Conservation (phyloP, 1,284 basidiomycete genomes). For the Trichosporon coremiiforme region DNA sequence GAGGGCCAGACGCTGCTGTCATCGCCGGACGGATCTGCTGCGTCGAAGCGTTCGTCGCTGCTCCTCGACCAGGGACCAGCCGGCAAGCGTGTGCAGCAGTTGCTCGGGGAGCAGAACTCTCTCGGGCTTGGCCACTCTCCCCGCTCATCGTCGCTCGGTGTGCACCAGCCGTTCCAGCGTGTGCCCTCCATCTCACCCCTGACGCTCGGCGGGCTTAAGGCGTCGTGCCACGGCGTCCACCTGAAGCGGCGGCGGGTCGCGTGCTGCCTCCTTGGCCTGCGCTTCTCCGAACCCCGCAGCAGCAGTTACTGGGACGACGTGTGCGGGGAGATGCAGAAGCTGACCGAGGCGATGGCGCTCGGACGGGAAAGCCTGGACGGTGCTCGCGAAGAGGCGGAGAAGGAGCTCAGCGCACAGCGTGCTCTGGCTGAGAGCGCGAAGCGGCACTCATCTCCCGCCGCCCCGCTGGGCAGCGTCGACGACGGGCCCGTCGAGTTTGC, state of each 20-base stretch:
- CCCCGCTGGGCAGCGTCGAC: background rate
- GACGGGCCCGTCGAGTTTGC: slow-evolving; percentile 26
- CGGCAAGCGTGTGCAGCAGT: slow-evolving; percentile 1
- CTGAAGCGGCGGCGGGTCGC: slow-evolving; percentile 46
- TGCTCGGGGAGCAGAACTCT: background rate
- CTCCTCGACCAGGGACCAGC: slow-evolving; percentile 12
- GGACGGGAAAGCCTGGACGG: slow-evolving; percentile 35
- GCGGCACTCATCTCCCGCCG: background rate
- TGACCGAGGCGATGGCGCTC: slow-evolving; percentile 32
- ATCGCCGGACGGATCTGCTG: background rate
- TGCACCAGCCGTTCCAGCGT: slow-evolving; percentile 6
- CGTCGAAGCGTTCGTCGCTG: slow-evolving; percentile 23
- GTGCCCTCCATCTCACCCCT: slow-evolving; percentile 43
- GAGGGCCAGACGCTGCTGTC: background rate
- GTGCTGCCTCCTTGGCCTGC: slow-evolving; percentile 49
- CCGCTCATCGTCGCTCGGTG: background rate
- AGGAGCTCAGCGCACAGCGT: slow-evolving; percentile 19
- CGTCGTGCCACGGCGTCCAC: slow-evolving; percentile 47
- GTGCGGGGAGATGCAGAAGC: slow-evolving; percentile 26
- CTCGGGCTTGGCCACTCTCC: background rate
- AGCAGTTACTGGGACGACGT: slow-evolving; percentile 44
- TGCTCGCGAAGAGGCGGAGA: slow-evolving; percentile 28
- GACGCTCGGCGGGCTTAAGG: slow-evolving; percentile 47
- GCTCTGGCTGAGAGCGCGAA: slow-evolving; percentile 4
- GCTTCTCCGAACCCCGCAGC: slow-evolving; percentile 33